Evolutionary conservation across 306 rosid species (phyloP).

Genomic region (Rubus parviflorus): DNA sequence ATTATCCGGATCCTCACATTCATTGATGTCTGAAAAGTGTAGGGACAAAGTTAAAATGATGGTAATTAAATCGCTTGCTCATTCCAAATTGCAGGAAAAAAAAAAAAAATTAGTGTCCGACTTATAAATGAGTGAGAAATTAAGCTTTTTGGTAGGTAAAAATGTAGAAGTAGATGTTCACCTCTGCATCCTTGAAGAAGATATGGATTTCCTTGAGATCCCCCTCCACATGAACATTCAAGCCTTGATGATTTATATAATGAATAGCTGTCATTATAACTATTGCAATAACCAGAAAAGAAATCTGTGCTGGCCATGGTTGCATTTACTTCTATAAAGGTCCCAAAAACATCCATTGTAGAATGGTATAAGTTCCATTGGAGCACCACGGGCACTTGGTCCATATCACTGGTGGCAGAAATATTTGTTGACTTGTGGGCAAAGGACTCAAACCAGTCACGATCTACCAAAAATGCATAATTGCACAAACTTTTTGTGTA

Average conservation of each 20-base stretch:
- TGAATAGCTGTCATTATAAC: neutral
- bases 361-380: constrained; percentile 7
- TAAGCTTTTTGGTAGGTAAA: neutral
- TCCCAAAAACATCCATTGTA: neutral
- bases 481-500: neutral
- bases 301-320: neutral
- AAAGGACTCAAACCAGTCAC: neutral
- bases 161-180: neutral
- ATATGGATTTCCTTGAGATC: constrained; percentile 26
- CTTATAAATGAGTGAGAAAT: neutral
- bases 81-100: neutral
- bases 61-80: neutral
- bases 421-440: neutral
- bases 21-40: neutral
- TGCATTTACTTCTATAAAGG: neutral
- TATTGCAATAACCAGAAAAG: neutral
- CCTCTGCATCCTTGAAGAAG: constrained; percentile 22
- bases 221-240: neutral
- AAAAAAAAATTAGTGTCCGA: neutral
- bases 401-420: neutral
- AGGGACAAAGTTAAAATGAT: neutral
- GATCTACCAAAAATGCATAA: constrained; percentile 7
- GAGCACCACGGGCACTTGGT: constrained; percentile 7
- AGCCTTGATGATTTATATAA: neutral
- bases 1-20: neutral